Evolutionary conservation across 805 yeast species (phyloP).

Genomic region (Lachancea sp.): DNA sequence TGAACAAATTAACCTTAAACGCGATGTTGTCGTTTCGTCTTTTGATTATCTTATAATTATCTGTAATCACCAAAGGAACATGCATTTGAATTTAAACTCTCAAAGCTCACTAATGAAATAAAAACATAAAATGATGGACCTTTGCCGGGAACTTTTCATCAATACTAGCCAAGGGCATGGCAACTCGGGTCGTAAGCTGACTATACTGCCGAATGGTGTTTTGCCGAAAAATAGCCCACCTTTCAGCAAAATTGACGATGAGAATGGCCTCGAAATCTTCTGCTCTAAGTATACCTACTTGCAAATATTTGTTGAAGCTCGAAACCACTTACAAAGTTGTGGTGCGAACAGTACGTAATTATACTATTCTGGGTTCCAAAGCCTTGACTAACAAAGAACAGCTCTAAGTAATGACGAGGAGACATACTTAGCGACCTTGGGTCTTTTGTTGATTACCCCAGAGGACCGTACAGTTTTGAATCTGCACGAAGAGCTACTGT

Average conservation of each 20-base stretch:
- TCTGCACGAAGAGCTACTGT: constrained; percentile 19
- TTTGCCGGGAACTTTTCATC: constrained; percentile 16
- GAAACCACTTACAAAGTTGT: constrained; percentile 14
- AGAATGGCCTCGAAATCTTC: constrained; percentile 27
- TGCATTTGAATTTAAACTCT: too few relatives aligned
- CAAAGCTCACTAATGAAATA: neutral
- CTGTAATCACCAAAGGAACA: too few relatives aligned
- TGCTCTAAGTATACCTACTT: constrained; percentile 30
- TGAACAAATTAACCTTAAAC: too few relatives aligned
- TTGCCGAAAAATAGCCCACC: neutral
- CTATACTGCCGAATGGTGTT: constrained; percentile 18
- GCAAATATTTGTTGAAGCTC: constrained; percentile 30
- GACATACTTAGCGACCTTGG: constrained; percentile 28
- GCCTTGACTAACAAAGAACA: neutral
- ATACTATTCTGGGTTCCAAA: neutral
- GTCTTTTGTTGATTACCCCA: constrained; percentile 33
- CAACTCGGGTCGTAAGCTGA: constrained; percentile 7
- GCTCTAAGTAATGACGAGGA: constrained; percentile 1
- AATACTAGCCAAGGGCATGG: too few relatives aligned
- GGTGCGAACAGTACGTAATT: constrained; percentile 7
- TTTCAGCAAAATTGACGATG: constrained; percentile 5
- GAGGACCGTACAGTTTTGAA: constrained; percentile 33
- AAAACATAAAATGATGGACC: constrained; percentile 3
- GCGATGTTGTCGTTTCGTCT: too few relatives aligned
- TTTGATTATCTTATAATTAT: too few relatives aligned